phyloP scores from a whole-genome alignment of 257 asterid genomes.

The Solanum appendiculatum region DNA sequence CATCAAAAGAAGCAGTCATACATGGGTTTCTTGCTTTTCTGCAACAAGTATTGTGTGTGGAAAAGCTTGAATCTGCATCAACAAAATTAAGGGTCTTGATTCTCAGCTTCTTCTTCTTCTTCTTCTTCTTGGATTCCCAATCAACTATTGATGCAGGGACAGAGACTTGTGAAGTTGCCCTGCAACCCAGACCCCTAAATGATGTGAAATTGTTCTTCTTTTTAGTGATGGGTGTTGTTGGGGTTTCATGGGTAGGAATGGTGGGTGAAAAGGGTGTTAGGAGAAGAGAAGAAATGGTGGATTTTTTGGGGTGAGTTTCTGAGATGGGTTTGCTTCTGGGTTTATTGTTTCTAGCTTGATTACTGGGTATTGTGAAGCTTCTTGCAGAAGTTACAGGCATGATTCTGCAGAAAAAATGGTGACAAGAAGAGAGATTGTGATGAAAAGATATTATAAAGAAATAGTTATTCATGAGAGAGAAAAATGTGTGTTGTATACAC shows the following conservation, averaged over 20 bases:
- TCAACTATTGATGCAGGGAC: not conserved
- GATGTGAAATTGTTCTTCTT: not conserved
- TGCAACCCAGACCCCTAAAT: not conserved
- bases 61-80: not conserved
- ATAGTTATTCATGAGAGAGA: not conserved
- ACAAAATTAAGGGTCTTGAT: not conserved
- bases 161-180: not conserved
- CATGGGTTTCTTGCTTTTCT: not conserved
- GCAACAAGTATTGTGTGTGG: not conserved
- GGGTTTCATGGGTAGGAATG: not conserved
- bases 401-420: not conserved
- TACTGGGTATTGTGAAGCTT: not conserved
- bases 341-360: not conserved
- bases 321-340: not conserved
- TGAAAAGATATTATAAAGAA: too few relatives aligned
- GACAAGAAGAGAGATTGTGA: too few relatives aligned
- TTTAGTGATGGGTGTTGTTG: not conserved
- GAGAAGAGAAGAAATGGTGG: not conserved
- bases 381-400: not conserved
- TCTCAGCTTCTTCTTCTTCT: not conserved
- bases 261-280: not conserved
- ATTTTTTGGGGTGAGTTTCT: not conserved
- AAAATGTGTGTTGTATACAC: too few relatives aligned
- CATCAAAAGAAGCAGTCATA: slow-evolving; percentile 46
- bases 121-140: not conserved